Base-by-base conservation (phyloP, 352 stramenopile species). In the Elongisporangium senticosum region DNA sequence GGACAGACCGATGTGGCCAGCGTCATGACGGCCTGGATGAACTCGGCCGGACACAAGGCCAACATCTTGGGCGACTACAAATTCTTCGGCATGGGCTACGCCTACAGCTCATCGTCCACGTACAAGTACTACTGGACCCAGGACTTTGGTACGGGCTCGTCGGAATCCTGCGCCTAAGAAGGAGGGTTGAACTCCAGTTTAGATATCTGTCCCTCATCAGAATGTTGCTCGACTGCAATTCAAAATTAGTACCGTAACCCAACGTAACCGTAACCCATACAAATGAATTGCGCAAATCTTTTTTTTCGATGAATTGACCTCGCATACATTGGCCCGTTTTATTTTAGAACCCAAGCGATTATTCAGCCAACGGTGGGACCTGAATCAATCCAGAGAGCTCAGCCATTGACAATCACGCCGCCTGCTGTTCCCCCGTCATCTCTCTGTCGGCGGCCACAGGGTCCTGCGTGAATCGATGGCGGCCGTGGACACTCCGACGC, bases 41-140 rank as follows among this genome's bases (percentile, higher is more conserved):
- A 61, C 47, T 87, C 77, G 17, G 61, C 60, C 0, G 59, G 51
- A 8, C 77, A 87, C 49, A 52, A 67, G 62, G 52, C 58, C 8
- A 87, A 85, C 56, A 71, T 87, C 47, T 53, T 87, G 22, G 51
- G 54, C 51, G 14, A 23, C 51, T 20, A 70, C 61, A 13, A 57
- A 6, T 54, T 22, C 49, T n/a, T 74, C 23, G 69, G 70, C 49
- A 74, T 69, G 59, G 72, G 74, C 23, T 75, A 87, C 50, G 75
- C 75, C 8, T 80, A 79, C 55, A 85, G 74, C 56, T 57, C 56
- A 0, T n/a, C 56, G 20, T 68, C 51, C 28, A 69, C 43, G 51
- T 82, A 80, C 69, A 65, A 73, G n/a, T 63, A 77, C 64, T 89
- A 75, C 53, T 87, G 79, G 74, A 87, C 72, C 13, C 76, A 89